Base-by-base conservation (phyloP, 2,329 filamentous ascomycete species). In the Scedosporium aurantiacum region DNA sequence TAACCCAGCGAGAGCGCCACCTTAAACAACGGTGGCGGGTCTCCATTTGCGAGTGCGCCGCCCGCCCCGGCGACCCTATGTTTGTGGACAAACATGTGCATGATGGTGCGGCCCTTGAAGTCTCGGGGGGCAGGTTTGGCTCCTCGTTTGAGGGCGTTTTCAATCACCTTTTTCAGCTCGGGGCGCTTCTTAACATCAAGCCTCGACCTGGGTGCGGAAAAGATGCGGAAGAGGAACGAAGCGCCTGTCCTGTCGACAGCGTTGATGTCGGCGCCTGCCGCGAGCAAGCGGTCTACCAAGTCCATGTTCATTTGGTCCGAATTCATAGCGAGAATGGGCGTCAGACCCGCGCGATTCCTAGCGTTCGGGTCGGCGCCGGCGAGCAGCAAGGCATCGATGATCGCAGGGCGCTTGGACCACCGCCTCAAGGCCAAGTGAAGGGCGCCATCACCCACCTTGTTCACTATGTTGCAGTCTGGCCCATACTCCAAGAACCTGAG, bases 201-300 rank as follows among this genome's bases (percentile, higher is more conserved):
- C 27, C 27, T 3, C 3, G 41, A 45, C 12, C 23, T 3, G 37
- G 45, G 6, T 1, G 23, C 37, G n/a, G 54, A 18, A 21, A 62
- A 5, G 40, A 25, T 8, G 7, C 41, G 63, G 14, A 66, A 68
- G n/a, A 69, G 28, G 0, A 65, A 6, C 2, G 65, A 66, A 1
- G 54, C 57, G 5, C 68, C 68, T 3, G 60, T 8, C 7, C 55
- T 62, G 54, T 68, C 63, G 4, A 55, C 37, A 2, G 63, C 63
- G 28, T 65, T 64, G 41, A 69, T 66, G 57, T 70, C 65, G 5
- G 65, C 66, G 1, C 69, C 68, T 1, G 66, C 65, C n/a, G 63
- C 52, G 1, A 69, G 40, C 8, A 68, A 37, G 0, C 62, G 7
- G 4, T 64, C 55, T 3, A 63, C 5, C 8, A 62, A 41, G 5